Percentiles rank a stretch among this genome's conserved stretches.
Evolutionary conservation across 805 yeast genomes (phyloP).

Genomic region (Candida odintsovae): DNA sequence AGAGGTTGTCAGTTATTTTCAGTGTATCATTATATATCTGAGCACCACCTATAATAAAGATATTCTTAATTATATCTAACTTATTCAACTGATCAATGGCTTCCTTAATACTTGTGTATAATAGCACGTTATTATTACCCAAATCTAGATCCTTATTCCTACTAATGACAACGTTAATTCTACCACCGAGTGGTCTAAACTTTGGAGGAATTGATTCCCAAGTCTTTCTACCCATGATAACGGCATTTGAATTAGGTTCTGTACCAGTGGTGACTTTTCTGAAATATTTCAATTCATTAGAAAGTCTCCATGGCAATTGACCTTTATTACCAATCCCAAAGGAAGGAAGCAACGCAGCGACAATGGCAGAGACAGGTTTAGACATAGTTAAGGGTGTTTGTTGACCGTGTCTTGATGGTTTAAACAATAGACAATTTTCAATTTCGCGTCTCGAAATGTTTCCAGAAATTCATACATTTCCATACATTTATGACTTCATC

Average conservation of each 20-base stretch:
- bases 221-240: slow-evolving; percentile 92
- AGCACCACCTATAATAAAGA: slow-evolving; percentile 91
- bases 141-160: slow-evolving; percentile 27
- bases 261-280: slow-evolving; percentile 57
- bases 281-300: slow-evolving; percentile 83
- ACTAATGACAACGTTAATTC: slow-evolving; percentile 74
- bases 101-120: slow-evolving; percentile 37
- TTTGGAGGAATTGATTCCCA: slow-evolving; percentile 89
- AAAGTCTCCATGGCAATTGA: slow-evolving; percentile 79
- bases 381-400: not conserved
- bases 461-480: too few relatives aligned
- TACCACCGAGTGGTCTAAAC: slow-evolving; percentile 75
- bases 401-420: too few relatives aligned
- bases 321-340: slow-evolving; percentile 85
- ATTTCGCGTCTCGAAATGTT: too few relatives aligned
- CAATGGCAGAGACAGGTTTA: slow-evolving; percentile 55
- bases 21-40: slow-evolving; percentile 64
- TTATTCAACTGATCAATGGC: slow-evolving; percentile 33
- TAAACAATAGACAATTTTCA: too few relatives aligned
- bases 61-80: slow-evolving; percentile 38
- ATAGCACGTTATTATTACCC: slow-evolving; percentile 21
- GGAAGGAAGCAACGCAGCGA: slow-evolving; percentile 78
- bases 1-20: slow-evolving; percentile 43
- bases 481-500: too few relatives aligned
- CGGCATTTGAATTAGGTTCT: slow-evolving; percentile 52